phyloP scores from a whole-genome alignment of 2,329 filamentous ascomycete species.

The Helminthosporium solani region DNA sequence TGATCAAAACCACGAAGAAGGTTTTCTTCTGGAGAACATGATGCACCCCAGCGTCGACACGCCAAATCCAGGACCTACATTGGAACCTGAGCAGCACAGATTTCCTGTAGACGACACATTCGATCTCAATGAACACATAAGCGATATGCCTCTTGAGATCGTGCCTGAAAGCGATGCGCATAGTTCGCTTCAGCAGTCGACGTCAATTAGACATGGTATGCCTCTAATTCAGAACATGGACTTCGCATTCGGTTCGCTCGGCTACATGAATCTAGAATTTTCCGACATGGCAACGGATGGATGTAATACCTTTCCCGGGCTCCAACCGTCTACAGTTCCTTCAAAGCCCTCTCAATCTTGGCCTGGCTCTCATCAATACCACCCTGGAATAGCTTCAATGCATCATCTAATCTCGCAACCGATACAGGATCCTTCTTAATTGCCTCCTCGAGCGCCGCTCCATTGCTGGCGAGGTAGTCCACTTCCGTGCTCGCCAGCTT shows the following conservation, averaged over 20 bases:
- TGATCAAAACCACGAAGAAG: background rate
- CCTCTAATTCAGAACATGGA: background rate
- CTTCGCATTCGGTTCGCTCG: background rate
- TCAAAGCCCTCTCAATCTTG: constrained; percentile 41
- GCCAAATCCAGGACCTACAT: background rate
- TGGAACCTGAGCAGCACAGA: background rate
- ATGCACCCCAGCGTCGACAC: background rate
- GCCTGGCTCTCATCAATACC: constrained; percentile 43
- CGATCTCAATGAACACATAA: background rate
- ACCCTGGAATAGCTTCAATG: constrained; percentile 46
- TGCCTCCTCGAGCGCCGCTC: constrained; percentile 46
- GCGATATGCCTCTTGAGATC: background rate
- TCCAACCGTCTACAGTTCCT: constrained; percentile 13
- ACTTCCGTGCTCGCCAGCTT: constrained; percentile 44
- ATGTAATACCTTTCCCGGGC: background rate
- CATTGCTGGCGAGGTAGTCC: constrained; percentile 52
- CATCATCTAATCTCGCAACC: constrained; percentile 42
- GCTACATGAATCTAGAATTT: background rate
- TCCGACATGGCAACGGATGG: background rate
- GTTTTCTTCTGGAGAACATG: background rate
- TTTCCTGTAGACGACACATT: background rate
- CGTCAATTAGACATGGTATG: background rate
- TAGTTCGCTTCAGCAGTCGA: background rate
- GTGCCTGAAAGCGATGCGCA: background rate
- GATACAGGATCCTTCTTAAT: constrained; percentile 45